These are phyloP conservation scores for Aspergillus alliaceus DNA, from an alignment of 2,329 filamentous ascomycete species.

Conservation along the genomic window DNA sequence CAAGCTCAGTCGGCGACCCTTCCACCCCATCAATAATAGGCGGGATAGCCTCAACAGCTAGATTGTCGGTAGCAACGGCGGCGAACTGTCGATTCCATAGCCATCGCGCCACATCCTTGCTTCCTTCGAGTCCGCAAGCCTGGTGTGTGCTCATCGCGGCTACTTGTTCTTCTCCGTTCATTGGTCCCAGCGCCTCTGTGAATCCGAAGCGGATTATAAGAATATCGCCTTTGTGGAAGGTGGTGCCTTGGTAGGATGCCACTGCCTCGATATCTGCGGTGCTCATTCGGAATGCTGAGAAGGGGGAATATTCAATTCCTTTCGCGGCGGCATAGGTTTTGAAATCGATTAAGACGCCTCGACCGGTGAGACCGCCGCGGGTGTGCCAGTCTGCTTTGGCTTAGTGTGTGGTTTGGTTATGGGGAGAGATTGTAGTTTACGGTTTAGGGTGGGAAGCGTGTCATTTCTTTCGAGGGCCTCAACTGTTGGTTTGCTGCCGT, in stretches of 20 bases:
- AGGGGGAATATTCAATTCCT: conserved; percentile 57
- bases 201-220: conserved; percentile 24
- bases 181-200: conserved; percentile 16
- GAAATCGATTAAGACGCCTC: conserved; percentile 57
- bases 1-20: conserved; percentile 11
- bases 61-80: conserved; percentile 27
- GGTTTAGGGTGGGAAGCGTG: conserved; percentile 24
- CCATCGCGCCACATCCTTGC: conserved; percentile 52
- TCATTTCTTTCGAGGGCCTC: conserved; percentile 5
- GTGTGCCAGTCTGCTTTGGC: conserved; percentile 30
- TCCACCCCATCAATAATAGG: conserved; percentile 17
- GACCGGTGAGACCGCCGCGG: conserved; percentile 49
- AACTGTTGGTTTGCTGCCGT: conserved; percentile 28
- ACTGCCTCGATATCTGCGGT: conserved; percentile 18
- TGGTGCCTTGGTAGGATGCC: conserved; percentile 18
- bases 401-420: background rate
- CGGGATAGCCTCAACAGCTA: conserved; percentile 27
- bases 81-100: conserved; percentile 56
- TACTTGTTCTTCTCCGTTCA: conserved; percentile 18
- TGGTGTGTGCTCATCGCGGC: conserved; percentile 6
- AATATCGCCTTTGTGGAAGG: conserved; percentile 22
- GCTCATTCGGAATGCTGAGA: conserved; percentile 38
- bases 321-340: conserved; percentile 56
- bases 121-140: conserved; percentile 46
- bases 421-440: background rate